These are phyloP conservation scores for Triadica sebifera DNA, from an alignment of 345 rosid species.

Conservation along the genomic window DNA sequence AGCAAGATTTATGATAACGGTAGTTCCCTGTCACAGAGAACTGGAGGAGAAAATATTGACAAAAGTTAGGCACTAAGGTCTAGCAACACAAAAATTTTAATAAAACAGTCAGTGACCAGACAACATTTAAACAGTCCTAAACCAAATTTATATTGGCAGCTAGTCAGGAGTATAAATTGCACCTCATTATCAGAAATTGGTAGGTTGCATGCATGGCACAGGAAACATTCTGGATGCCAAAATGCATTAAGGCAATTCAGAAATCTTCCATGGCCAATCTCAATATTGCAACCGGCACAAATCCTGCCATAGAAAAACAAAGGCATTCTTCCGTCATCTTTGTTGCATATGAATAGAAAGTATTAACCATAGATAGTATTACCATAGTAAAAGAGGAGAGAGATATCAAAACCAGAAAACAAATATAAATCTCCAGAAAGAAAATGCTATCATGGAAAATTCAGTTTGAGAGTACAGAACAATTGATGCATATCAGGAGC, in stretches of 20 bases:
- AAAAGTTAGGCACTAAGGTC: constrained; percentile 18
- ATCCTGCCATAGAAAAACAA: constrained; percentile 18
- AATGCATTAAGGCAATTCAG: constrained; percentile 33
- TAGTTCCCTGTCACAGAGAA: constrained; percentile 33
- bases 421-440: neutral
- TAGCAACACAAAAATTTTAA: constrained; percentile 13
- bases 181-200: constrained; percentile 37
- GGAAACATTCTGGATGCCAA: constrained; percentile 39
- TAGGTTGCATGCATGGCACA: constrained; percentile 30
- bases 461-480: neutral
- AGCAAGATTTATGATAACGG: constrained; percentile 35
- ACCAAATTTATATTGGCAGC: neutral
- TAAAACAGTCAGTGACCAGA: neutral
- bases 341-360: constrained; percentile 1
- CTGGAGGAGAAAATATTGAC: constrained; percentile 13
- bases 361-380: neutral
- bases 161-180: neutral
- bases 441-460: neutral
- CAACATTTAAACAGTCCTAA: constrained; percentile 7
- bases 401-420: neutral
- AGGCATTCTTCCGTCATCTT: constrained; percentile 9
- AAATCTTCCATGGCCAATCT: constrained; percentile 38
- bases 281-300: constrained; percentile 35
- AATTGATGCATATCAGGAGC: neutral
- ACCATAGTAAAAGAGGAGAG: neutral